A percentile compares a stretch with the other conserved stretches of the same genome.
Conservation (phyloP, 192 early-diverging fungal species). For the Podila horticola region DNA sequence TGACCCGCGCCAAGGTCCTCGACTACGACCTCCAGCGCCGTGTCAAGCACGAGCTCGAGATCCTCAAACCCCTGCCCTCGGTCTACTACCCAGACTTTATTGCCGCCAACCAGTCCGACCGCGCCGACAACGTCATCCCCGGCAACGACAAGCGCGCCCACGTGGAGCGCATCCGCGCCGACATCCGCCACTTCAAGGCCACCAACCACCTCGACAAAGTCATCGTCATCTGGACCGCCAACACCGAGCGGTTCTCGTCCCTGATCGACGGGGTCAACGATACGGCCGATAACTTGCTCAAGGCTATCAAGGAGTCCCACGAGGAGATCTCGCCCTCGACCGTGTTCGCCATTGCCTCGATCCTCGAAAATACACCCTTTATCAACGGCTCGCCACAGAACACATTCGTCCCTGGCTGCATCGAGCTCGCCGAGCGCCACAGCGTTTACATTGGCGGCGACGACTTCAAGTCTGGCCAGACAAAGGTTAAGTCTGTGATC, state of each 20-base stretch:
- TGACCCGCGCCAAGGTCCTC: slow-evolving; percentile 96
- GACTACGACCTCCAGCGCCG: slow-evolving; percentile 97
- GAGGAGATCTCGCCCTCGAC: slow-evolving; percentile 95
- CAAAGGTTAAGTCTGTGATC: slow-evolving; percentile 99
- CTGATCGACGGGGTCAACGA: slow-evolving; percentile 95
- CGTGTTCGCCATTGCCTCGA: slow-evolving; percentile 95
- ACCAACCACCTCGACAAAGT: slow-evolving; percentile 90
- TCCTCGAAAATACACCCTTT: slow-evolving; percentile 95
- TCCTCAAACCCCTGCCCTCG: slow-evolving; percentile 89
- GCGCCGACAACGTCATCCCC: slow-evolving; percentile 91
- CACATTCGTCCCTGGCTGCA: slow-evolving; percentile 97
- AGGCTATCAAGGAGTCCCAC: slow-evolving; percentile 83
- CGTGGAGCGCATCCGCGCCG: slow-evolving; percentile 90
- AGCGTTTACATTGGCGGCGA: slow-evolving; percentile 96
- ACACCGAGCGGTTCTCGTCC: slow-evolving; percentile 94
- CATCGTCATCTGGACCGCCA: slow-evolving; percentile 98
- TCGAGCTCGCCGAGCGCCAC: slow-evolving; percentile 90
- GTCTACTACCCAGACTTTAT: slow-evolving; percentile 99
- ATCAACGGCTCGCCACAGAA: slow-evolving; percentile 99
- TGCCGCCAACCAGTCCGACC: slow-evolving; percentile 97
- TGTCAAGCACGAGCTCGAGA: slow-evolving; percentile 81
- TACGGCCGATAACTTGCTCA: slow-evolving; percentile 92
- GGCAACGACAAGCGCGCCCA: slow-evolving; percentile 91
- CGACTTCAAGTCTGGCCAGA: slow-evolving; percentile 99
- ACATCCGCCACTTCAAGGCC: slow-evolving; percentile 97